Evolutionary conservation across 805 yeast genomes (phyloP), one percentile per base, ranked within the genome.

Genomic region (Henningerozyma blattae): DNA sequence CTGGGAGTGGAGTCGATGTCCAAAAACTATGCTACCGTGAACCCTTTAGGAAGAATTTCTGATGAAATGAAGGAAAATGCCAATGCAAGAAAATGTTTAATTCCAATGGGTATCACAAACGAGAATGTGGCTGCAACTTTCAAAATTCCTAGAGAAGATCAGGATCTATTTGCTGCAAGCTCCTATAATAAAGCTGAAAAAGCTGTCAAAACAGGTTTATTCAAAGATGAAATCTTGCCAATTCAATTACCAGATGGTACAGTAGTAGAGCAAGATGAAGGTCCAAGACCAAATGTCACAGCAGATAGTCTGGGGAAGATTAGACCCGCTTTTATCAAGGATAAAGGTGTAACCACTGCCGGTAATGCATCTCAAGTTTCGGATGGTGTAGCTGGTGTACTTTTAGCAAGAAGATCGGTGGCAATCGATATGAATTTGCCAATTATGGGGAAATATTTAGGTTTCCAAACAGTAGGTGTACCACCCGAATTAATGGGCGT

Each of bases 401-500:
- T 89, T 36, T 67, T 89, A 40, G 80, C 84, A 66, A 75, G 87
- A 56, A 74, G 97, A 59, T 79, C 85, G 15, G 67, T 80, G 37
- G 98, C 98, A 16, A 75, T 80, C 57, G 62, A 69, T 47, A 61
- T 77, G 38, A 77, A 79, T 27, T 68, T 81, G 46, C 77, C 81
- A 35, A 75, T 85, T 40, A 49, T 79, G 38, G 98, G 78, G 41
- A 83, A 82, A 64, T 89, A 73, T 47, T 75, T 86, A 41, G 79
- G 77, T 46, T 77, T 83, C 50, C 72, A 79, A 45, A 65, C 77
- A 27, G 89, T 81, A 36, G 98, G 98, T 48, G 95, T 87, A 30
- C 95, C 96, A 36, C 96, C 96, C 16, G 94, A 85, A 61, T 74
- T 87, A 40, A 89, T 89, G 98, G 98, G 97, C 38, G 76, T 89